Evolutionary conservation across 2,329 filamentous ascomycete genomes (phyloP).

Genomic region (Orbilia quercus): DNA sequence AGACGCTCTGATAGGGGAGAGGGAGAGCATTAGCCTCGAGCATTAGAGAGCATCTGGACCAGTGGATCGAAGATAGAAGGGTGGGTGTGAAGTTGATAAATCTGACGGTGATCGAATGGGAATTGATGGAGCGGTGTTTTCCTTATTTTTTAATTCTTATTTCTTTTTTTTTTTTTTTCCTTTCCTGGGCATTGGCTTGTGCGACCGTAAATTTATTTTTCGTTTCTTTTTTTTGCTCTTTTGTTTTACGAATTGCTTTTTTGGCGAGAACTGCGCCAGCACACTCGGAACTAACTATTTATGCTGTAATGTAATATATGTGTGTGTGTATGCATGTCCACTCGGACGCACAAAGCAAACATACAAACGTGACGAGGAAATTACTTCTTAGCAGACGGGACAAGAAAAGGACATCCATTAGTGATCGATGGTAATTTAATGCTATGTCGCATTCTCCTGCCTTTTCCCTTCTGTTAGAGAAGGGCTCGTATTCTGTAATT

Average conservation of each 20-base stretch:
- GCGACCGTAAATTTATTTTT: constrained; percentile 10
- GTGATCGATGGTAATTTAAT: too few relatives aligned
- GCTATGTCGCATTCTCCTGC: too few relatives aligned
- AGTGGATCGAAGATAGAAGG: neutral
- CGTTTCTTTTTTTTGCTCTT: constrained; percentile 7
- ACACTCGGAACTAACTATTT: constrained; percentile 43
- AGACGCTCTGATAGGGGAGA: too few relatives aligned
- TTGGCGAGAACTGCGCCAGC: constrained; percentile 32
- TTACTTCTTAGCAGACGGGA: neutral
- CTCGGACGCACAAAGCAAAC: neutral
- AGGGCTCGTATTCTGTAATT: too few relatives aligned
- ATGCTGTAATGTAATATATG: too few relatives aligned
- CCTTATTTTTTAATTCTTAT: neutral
- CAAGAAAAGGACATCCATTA: too few relatives aligned
- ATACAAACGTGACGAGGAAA: constrained; percentile 1
- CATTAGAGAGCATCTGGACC: too few relatives aligned
- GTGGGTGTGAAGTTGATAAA: too few relatives aligned
- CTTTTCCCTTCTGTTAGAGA: neutral
- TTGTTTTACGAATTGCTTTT: neutral
- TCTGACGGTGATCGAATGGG: neutral
- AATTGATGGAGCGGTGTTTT: neutral
- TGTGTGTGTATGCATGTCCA: neutral
- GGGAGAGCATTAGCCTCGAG: too few relatives aligned
- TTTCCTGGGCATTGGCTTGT: constrained; percentile 6
- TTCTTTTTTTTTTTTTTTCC: too few relatives aligned